Evolutionary conservation across 768 basidiomycete species (phyloP), one percentile per base, ranked within the genome.

Genomic region (Tulasnella sp.): DNA sequence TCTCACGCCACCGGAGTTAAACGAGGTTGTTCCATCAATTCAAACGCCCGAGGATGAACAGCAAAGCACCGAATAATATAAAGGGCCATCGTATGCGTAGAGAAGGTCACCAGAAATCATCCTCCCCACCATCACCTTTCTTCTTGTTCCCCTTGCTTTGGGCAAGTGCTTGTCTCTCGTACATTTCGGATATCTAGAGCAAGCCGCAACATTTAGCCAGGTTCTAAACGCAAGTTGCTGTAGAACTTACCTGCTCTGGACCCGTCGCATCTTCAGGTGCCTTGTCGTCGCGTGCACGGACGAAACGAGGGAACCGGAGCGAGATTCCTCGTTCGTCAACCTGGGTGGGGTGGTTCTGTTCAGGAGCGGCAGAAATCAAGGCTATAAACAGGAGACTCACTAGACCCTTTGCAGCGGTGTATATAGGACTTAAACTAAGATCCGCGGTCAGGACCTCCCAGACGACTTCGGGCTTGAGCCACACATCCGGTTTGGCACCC

Each of bases 401-500:
- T 88, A 94, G 84, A 83, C 96, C 96, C 84, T 96, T 94, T 28
- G 93, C 96, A 4, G 96, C 97, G n/a, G 94, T 94, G 84, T 98
- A 98, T 77, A 98, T 90, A 11, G 98, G 98, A 86, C 97, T 98
- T 87, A 99, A 87, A 86, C 96, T 98, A 84, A 99, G 86, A 87
- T 99, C 98, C 9, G 98, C 98, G 2, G 97, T 95, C 84, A 99
- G 90, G 73, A 99, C 97, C 87, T 99, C 98, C 97, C 98, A 99
- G 2, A 99, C 96, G 28, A 98, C 87, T 87, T 94, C 94, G 28
- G 98, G 97, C 85, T 99, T 97, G 86, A 99, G 97, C 96, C 95
- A 99, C 41, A 98, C 89, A 84, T 99, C 97, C 20, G 98, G 97
- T 85, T 98, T 98, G 58, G 96, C 96, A 5, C 93, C 94, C 58